These are phyloP conservation scores for Pseudogymnoascus verrucosus DNA, from an alignment of 2,329 filamentous ascomycete species.

Conservation along the genomic window DNA sequence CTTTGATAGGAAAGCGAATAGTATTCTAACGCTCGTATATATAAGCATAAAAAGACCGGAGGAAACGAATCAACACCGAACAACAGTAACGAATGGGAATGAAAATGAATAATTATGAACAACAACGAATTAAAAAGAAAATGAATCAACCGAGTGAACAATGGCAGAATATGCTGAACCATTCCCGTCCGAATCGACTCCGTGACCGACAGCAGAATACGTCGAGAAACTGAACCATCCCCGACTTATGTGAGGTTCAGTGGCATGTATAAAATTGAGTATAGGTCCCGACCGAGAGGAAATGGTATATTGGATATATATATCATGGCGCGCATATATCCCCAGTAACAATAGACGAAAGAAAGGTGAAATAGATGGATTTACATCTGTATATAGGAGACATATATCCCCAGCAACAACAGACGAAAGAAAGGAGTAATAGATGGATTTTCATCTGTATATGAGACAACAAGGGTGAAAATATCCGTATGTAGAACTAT, in stretches of 20 bases:
- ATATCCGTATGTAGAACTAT: background rate
- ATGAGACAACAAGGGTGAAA: background rate
- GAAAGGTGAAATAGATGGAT: too few species aligned
- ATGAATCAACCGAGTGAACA: background rate
- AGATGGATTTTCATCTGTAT: background rate
- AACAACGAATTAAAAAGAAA: background rate
- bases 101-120: background rate
- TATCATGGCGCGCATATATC: background rate
- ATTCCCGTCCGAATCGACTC: too few species aligned
- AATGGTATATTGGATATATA: background rate
- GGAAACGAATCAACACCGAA: background rate
- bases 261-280: background rate
- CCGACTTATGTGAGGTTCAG: background rate
- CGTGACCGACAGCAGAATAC: too few species aligned
- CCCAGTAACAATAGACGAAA: background rate
- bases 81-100: background rate
- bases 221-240: background rate
- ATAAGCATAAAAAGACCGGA: background rate
- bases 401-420: too few species aligned
- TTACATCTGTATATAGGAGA: background rate
- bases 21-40: background rate
- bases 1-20: background rate
- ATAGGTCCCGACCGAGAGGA: background rate
- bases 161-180: background rate
- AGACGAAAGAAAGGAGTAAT: background rate